Percentiles rank a stretch among this genome's conserved stretches.
phyloP scores from a whole-genome alignment of 2,329 filamentous ascomycete species.

The Ascochyta lentis region DNA sequence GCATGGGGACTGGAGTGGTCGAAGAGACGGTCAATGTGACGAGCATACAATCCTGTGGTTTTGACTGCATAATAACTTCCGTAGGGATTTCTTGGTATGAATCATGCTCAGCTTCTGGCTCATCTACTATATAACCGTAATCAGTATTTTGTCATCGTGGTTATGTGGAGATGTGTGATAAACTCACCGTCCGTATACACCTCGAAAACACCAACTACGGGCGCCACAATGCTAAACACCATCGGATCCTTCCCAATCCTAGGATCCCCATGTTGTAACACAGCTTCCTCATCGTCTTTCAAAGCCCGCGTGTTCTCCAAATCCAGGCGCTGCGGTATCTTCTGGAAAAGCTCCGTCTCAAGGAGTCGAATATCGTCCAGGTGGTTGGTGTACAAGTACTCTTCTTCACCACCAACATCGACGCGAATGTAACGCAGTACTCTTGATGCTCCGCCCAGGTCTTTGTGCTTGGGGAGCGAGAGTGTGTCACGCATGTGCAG shows the following conservation, averaged over 20 bases:
- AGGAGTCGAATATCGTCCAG: conserved; percentile 5
- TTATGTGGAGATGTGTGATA: neutral
- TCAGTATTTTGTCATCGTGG: neutral
- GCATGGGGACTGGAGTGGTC: neutral
- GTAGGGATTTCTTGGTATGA: conserved; percentile 4
- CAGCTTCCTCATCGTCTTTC: conserved; percentile 9
- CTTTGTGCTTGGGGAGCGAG: neutral
- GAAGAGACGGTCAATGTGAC: conserved; percentile 3
- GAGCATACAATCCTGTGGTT: neutral
- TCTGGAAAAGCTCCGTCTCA: neutral
- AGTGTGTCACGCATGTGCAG: conserved; percentile 11
- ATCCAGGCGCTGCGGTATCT: conserved; percentile 8
- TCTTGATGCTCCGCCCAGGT: neutral
- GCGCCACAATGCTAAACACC: conserved; percentile 10
- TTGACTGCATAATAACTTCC: neutral
- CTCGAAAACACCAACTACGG: conserved; percentile 10
- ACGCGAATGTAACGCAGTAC: conserved; percentile 8
- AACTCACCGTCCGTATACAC: neutral
- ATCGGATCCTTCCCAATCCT: conserved; percentile 6
- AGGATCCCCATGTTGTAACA: neutral
- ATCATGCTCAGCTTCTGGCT: neutral
- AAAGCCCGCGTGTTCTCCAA: conserved; percentile 16
- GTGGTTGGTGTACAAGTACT: conserved; percentile 12
- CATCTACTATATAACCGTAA: neutral
- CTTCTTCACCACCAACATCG: neutral